Percentiles rank a stretch among this genome's conserved stretches.
Conservation (phyloP, 371 early-diverging fungal species). For the Gilbertella persicaria region DNA sequence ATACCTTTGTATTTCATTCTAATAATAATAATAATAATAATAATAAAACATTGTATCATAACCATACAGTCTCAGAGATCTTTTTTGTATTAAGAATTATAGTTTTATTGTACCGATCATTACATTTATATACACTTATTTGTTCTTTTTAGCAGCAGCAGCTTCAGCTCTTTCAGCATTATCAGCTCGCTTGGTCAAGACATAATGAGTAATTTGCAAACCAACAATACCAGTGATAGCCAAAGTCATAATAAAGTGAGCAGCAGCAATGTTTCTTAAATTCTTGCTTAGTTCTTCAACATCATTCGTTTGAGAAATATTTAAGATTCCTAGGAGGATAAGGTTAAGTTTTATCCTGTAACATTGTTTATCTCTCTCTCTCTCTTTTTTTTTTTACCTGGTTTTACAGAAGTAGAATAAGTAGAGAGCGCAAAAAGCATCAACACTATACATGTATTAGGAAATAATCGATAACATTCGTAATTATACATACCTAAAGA, state of each 20-base stretch:
- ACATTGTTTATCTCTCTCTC: no score
- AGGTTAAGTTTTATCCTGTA: not conserved
- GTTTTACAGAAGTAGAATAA: slow-evolving; percentile 47
- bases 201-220: slow-evolving; percentile 46
- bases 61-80: no score
- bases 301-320: slow-evolving; percentile 24
- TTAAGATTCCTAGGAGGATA: slow-evolving; percentile 16
- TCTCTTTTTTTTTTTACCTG: slow-evolving; percentile 28
- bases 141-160: slow-evolving; percentile 17
- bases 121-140: slow-evolving; percentile 5
- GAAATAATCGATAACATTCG: not conserved
- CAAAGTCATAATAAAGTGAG: slow-evolving; percentile 49
- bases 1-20: no score
- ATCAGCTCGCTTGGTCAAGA: slow-evolving; percentile 39
- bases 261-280: slow-evolving; percentile 51
- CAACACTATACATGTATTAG: slow-evolving; percentile 22
- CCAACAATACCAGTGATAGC: slow-evolving; percentile 54
- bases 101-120: not conserved
- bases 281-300: slow-evolving; percentile 21
- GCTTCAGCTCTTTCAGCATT: slow-evolving; percentile 21
- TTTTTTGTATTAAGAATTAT: no score
- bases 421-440: slow-evolving; percentile 51
- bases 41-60: no score
- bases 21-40: no score
- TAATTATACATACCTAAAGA: slow-evolving; percentile 35